phyloP scores from a whole-genome alignment of 768 basidiomycete species.

The Plicaturopsis crispa region DNA sequence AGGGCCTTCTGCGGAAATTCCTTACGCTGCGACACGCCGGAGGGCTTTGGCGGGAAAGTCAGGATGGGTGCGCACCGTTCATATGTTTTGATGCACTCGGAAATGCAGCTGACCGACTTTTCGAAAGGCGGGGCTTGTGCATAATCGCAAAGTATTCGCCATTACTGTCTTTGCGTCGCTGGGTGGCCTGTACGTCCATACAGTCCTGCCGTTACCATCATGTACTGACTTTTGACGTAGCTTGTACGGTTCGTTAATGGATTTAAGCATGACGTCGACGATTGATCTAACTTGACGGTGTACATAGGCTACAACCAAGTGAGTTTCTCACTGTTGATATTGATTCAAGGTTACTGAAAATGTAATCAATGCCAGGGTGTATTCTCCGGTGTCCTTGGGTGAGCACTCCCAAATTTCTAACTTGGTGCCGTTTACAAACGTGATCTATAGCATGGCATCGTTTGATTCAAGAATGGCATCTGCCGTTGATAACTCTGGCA shows the following conservation, averaged over 20 bases:
- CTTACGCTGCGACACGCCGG: conserved; percentile 37
- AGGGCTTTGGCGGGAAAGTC: conserved; percentile 53
- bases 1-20: conserved; percentile 23
- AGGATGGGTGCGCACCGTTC: conserved; percentile 47
- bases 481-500: conserved; percentile 40
- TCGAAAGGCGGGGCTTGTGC: conserved; percentile 50
- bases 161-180: conserved; percentile 75
- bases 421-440: conserved; percentile 1
- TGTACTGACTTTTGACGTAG: conserved; percentile 23
- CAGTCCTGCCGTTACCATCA: not conserved
- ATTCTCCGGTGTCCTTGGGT: conserved; percentile 70
- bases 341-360: not conserved
- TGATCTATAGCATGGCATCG: conserved; percentile 1
- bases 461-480: conserved; percentile 37
- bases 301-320: conserved; percentile 58
- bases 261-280: conserved; percentile 1
- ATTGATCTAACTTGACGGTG: conserved; percentile 1
- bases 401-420: conserved; percentile 10
- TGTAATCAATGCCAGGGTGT: conserved; percentile 43
- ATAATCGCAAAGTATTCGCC: conserved; percentile 56
- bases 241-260: conserved; percentile 44
- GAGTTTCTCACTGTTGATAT: no score
- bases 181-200: conserved; percentile 56
- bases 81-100: conserved; percentile 1
- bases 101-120: conserved; percentile 3